Percentiles rank a stretch among this genome's conserved stretches.
Conservation (phyloP, 2,329 filamentous ascomycete species). For the Venturia asperata region DNA sequence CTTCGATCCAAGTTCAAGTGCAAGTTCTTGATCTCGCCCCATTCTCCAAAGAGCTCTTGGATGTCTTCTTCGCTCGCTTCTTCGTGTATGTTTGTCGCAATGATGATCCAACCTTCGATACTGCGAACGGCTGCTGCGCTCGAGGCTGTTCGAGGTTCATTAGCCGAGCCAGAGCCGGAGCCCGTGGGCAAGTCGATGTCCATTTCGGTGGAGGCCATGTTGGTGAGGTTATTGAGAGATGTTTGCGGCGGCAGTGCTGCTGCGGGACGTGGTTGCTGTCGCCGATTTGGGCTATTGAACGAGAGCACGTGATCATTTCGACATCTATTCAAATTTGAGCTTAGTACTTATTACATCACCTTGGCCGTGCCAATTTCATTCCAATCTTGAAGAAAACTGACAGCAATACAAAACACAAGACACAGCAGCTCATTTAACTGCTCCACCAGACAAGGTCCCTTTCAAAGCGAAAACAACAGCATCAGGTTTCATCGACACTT, state of each 20-base stretch:
- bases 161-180: slow-evolving; percentile 39
- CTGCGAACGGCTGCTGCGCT: slow-evolving; percentile 76
- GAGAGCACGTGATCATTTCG: too few relatives aligned
- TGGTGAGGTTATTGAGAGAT: neutral
- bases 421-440: too few relatives aligned
- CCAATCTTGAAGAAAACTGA: too few relatives aligned
- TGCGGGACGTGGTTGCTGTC: neutral
- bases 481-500: too few relatives aligned
- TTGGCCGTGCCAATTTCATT: too few relatives aligned
- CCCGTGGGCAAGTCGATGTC: slow-evolving; percentile 49
- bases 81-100: slow-evolving; percentile 81
- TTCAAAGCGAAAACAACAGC: too few relatives aligned
- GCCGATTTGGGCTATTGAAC: neutral
- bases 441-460: too few relatives aligned
- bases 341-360: too few relatives aligned
- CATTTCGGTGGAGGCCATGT: slow-evolving; percentile 35
- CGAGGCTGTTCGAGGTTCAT: slow-evolving; percentile 63
- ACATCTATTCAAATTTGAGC: too few relatives aligned
- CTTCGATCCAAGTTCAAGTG: slow-evolving; percentile 76
- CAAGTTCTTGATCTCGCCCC: slow-evolving; percentile 79
- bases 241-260: neutral
- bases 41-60: slow-evolving; percentile 75
- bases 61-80: slow-evolving; percentile 78
- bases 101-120: slow-evolving; percentile 84
- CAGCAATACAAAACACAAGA: too few relatives aligned